A percentile compares a stretch with the other conserved stretches of the same genome.
Conservation (phyloP, 805 yeast genomes). For the Teunomyces panamensis region DNA sequence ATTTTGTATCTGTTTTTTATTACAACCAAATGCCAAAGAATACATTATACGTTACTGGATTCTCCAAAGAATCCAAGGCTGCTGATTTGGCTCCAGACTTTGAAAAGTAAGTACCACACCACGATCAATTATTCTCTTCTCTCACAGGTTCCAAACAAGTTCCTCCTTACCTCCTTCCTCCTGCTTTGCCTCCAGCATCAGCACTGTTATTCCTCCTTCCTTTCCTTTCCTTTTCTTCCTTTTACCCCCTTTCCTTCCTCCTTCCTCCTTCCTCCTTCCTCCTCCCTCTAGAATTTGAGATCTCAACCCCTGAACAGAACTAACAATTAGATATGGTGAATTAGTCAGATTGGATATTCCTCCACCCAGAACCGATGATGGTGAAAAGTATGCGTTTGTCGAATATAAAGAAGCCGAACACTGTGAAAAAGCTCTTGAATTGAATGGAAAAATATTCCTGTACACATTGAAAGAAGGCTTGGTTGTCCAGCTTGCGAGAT, state of each 20-base stretch:
- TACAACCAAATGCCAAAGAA: conserved; percentile 35
- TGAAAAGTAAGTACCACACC: conserved; percentile 48
- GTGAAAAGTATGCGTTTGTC: conserved; percentile 62
- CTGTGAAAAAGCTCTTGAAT: conserved; percentile 52
- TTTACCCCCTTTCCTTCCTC: neutral
- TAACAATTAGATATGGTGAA: conserved; percentile 47
- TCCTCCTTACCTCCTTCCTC: conserved; percentile 5
- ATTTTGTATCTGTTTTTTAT: no score
- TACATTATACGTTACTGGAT: conserved; percentile 59
- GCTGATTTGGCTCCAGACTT: conserved; percentile 57
- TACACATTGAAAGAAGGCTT: conserved; percentile 41
- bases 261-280: neutral
- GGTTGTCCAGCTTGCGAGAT: conserved; percentile 54
- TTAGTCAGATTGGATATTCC: conserved; percentile 59
- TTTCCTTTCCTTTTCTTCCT: neutral
- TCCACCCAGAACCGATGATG: conserved; percentile 59
- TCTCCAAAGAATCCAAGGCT: conserved; percentile 51
- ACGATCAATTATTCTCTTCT: conserved; percentile 5
- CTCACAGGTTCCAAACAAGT: conserved; percentile 5
- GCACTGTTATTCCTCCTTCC: conserved; percentile 1
- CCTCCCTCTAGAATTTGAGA: conserved; percentile 1
- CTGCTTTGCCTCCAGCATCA: neutral
- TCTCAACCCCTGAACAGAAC: conserved; percentile 5
- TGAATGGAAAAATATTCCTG: conserved; percentile 45
- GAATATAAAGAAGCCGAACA: conserved; percentile 52